Evolutionary conservation across 352 stramenopile species (phyloP), one percentile per base, ranked within the genome.

Genomic region (Phytopythium cucurbitacearum): DNA sequence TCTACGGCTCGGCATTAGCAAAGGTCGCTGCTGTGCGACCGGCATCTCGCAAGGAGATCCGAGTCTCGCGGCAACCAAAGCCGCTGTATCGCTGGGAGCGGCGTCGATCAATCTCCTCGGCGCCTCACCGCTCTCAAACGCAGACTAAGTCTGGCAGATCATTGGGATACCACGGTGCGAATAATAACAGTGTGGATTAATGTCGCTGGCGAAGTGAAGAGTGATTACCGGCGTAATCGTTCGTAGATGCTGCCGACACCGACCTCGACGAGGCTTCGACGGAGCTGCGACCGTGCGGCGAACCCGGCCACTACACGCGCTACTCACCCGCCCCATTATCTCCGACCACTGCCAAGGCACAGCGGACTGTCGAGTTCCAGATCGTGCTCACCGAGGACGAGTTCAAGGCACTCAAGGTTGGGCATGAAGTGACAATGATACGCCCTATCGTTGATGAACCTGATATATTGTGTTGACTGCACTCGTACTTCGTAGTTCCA

Each of bases 61-160:
- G 62, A 7, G 56, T 62, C 12, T 68, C 55, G 32, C 69, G 65
- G 15, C 38, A 64, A 1, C 60, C 64, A 28, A 86, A 86, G 46
- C 73, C 76, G 1, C 71, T 84, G 12, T 86, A 86, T 42, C 67
- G 67, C 33, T 86, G 76, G 76, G 76, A 86, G 40, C 76, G 70
- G 39, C 63, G 72, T 12, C 62, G 52, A 12, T 60, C 57, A 42
- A 46, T 42, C 37, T 40, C 15, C 35, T 49, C 8, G 13, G 48
- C 16, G 44, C 55, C 36, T 10, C 41, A 28, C 10, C 36, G 37
- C 2, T 41, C 11, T 28, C 43, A 13, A 3, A 37, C 34, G 55
- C 40, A 57, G 5, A 13, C 51, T 3, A 42, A 40, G 5, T 43
- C 35, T 35, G 44, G 7, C 37, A 21, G 12, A 3, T 7, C 38